Base-by-base conservation (phyloP, 23 red algal genomes). In the Gracilaria vermiculophylla region DNA sequence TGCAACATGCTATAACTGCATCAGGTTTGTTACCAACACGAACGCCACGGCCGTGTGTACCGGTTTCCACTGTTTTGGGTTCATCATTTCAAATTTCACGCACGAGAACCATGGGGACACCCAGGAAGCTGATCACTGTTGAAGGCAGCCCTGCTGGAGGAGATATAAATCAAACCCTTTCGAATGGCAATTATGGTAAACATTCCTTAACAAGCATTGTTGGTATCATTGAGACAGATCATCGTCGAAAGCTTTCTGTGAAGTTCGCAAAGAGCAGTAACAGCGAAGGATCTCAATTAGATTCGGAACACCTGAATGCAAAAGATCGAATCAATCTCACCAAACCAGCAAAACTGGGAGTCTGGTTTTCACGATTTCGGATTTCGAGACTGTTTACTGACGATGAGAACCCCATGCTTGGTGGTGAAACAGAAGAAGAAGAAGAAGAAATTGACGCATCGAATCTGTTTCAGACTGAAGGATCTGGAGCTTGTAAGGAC, bases 1-100 rank as follows among this genome's bases (percentile, higher is more conserved):
- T 57, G 14, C 44, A 70, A 28, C 48, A 55, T 27, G 36, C 67
- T 0, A 45, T 93, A 23, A 53, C 47, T 5, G 36, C 80, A 3
- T 65, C 58, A 21, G 77, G 76, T 19, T 24, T 49, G 24, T 29
- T 91, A 35, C 39, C 60, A 9, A 4, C 73, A 16, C 31, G 48
- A 11, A 47, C 51, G 21, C 76, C 87, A 25, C 27, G 25, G 34
- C 44, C 55, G 9, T 39, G 44, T 24, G 58, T 91, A 11, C 87
- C 87, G 25, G 54, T 74, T 53, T 50, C 53, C 1, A 72, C 87
- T 16, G 57, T 62, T 32, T 24, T 79, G 42, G 87, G 60, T 39
- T 91, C 76, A 8, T 67, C 62, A 15, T 91, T 91, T 81, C 45
- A 55, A 45, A 49, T 69, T 17, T 50, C 79, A 62, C 53, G 79